Evolutionary conservation across 352 stramenopile species (phyloP).

Genomic region (Phytophthora idaei): DNA sequence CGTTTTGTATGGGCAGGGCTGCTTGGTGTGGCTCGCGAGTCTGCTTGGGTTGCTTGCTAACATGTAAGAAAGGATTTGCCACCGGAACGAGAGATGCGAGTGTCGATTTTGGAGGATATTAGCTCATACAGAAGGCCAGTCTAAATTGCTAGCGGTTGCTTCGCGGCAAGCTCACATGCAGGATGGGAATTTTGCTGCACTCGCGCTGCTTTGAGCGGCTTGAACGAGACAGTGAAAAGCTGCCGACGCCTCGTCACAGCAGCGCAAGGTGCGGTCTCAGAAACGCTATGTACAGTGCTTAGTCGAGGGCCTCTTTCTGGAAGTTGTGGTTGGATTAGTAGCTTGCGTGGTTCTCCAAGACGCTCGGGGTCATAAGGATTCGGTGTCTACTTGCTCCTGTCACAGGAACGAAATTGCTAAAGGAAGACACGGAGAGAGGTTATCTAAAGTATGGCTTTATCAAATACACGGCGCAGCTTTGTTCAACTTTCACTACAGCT

Average conservation of each 20-base stretch:
- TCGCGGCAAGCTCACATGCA: conserved; percentile 13
- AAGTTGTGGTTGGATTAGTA: too few relatives aligned
- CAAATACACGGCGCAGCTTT: conserved; percentile 16
- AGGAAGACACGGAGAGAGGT: neutral
- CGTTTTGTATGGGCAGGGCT: neutral
- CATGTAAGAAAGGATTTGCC: conserved; percentile 28
- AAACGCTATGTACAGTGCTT: conserved; percentile 1
- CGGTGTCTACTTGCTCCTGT: too few relatives aligned
- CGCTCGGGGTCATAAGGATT: too few relatives aligned
- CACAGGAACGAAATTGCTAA: too few relatives aligned
- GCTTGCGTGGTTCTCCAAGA: too few relatives aligned
- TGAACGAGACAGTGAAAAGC: neutral
- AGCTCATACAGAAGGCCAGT: conserved; percentile 18
- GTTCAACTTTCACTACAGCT: neutral
- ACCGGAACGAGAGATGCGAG: conserved; percentile 13
- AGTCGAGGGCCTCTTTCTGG: too few relatives aligned
- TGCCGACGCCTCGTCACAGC: neutral
- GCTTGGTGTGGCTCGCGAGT: too few relatives aligned
- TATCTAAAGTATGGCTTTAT: conserved; percentile 31
- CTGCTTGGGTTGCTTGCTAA: conserved; percentile 19
- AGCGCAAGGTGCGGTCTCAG: conserved; percentile 3
- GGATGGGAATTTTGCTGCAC: conserved; percentile 18
- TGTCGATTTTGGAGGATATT: conserved; percentile 15
- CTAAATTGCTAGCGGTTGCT: conserved; percentile 8
- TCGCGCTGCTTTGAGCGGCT: neutral